phyloP scores from a whole-genome alignment of 23 red algal genomes.

The Agarophyton chilense region DNA sequence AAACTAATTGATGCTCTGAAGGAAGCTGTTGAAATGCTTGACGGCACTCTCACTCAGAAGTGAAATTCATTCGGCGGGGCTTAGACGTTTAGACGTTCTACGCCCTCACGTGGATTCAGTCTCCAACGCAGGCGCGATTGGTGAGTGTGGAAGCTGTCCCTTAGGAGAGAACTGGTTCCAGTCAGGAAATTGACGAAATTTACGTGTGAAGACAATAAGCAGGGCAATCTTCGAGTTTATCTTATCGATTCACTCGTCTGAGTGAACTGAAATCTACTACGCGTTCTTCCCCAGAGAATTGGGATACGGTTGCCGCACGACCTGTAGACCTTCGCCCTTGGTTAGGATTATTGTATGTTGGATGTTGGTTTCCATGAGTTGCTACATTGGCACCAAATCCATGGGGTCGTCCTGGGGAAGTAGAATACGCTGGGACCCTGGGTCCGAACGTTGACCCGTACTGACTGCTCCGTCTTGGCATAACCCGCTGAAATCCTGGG shows the following conservation, averaged over 20 bases:
- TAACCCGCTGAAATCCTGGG: slow-evolving; percentile 16
- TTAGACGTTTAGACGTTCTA: neutral
- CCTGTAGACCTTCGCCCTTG: neutral
- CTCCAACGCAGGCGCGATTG: neutral
- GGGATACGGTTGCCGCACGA: slow-evolving; percentile 39
- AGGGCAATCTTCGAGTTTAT: neutral
- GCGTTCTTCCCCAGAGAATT: slow-evolving; percentile 60
- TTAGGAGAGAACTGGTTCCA: neutral
- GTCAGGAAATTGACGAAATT: neutral
- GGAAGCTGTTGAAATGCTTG: slow-evolving; percentile 80
- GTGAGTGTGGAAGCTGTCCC: neutral
- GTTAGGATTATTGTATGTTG: neutral
- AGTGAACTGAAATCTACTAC: slow-evolving; percentile 67
- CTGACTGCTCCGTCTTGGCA: slow-evolving; percentile 26
- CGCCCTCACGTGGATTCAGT: neutral
- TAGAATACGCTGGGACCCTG: neutral
- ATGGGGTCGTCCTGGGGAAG: neutral
- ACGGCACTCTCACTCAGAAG: slow-evolving; percentile 71
- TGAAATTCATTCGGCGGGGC: neutral
- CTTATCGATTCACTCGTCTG: slow-evolving; percentile 43
- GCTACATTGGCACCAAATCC: slow-evolving; percentile 3
- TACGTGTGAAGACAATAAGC: slow-evolving; percentile 3
- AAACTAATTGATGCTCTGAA: slow-evolving; percentile 76
- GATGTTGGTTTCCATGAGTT: neutral
- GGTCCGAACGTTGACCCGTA: slow-evolving; percentile 30